Base-by-base conservation (phyloP, 768 basidiomycete genomes). In the Trametopsis cervina region DNA sequence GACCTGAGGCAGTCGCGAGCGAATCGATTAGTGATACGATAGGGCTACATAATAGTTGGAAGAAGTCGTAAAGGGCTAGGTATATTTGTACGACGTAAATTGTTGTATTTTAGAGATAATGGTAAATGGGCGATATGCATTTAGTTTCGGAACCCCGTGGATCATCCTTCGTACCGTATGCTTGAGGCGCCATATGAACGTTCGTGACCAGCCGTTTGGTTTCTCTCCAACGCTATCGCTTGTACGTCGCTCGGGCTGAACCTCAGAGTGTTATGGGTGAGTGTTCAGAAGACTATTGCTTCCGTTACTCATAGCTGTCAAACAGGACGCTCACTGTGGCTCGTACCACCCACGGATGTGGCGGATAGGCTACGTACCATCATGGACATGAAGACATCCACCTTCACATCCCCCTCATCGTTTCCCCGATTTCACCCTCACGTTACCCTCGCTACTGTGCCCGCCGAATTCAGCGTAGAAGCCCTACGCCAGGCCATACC, bases 1-100 rank as follows among this genome's bases (percentile, higher is more conserved):
- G 58, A 59, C 50, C 52, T 51, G 7, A 50, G 53, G 43, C 57
- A 63, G 23, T 61, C 2, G 40, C 24, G 20, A 72, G 66, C 48
- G 71, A 70, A 13, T 74, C 73, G 4, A 60, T 72, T 57, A 86
- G 88, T 57, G 83, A 84, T 60, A 89, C 80, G 1, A 79, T 91
- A 55, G 89, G 89, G 35, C 65, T 91, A 57, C 81, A 89, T 64
- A 90, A 91, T 60, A 74, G 76, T 40, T 87, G 78, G 75, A 74
- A 77, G 42, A 41, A 60, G 45, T 59, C 61, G 38, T 72, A 46
- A 46, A 22, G n/a, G 29, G 29, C 29, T 7, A n/a, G n/a, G n/a
- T n/a, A n/a, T n/a, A n/a, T n/a, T n/a, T n/a, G n/a, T n/a, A 15
- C 29, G 15, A 15, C 29, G 15, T 33, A 7, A 33, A 33, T 15